Evolutionary conservation across 2,329 filamentous ascomycete species (phyloP).

Genomic region (Fusarium newnesense): DNA sequence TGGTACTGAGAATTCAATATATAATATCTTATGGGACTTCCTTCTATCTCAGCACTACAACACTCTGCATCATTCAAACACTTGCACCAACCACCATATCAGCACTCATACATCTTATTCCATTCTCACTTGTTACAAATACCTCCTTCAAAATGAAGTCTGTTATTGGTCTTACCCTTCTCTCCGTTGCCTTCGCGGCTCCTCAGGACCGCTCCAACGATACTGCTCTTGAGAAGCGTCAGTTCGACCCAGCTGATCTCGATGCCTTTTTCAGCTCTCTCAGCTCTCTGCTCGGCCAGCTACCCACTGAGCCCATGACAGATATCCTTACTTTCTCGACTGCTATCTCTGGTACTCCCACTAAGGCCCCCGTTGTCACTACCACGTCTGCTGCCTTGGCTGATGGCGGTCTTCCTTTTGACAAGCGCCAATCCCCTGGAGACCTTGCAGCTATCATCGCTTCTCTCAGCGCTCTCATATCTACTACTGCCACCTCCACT

Average conservation of each 20-base stretch:
- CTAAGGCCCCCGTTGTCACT: not conserved
- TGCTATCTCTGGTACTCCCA: not conserved
- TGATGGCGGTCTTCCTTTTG: not conserved
- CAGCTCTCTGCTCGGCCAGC: not conserved
- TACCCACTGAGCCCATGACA: not conserved
- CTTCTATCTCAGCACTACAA: not conserved
- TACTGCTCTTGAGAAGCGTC: not conserved
- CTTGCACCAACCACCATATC: not conserved
- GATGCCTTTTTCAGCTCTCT: not conserved
- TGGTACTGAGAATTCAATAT: not conserved
- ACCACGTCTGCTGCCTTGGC: not conserved
- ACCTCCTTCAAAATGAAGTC: not conserved
- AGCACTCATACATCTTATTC: not conserved
- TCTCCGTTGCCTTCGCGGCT: not conserved
- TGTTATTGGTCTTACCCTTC: not conserved
- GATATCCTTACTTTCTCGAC: not conserved
- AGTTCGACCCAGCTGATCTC: not conserved
- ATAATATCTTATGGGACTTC: not conserved
- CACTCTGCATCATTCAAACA: not conserved
- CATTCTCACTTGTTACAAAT: not conserved
- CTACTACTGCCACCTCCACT: not conserved
- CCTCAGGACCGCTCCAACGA: not conserved
- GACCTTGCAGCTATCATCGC: not conserved
- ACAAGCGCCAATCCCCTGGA: not conserved
- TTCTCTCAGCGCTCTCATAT: not conserved